Evolutionary conservation across 2,329 filamentous ascomycete genomes (phyloP), one percentile per base, ranked within the genome.

Genomic region (Nothopassalora personata): DNA sequence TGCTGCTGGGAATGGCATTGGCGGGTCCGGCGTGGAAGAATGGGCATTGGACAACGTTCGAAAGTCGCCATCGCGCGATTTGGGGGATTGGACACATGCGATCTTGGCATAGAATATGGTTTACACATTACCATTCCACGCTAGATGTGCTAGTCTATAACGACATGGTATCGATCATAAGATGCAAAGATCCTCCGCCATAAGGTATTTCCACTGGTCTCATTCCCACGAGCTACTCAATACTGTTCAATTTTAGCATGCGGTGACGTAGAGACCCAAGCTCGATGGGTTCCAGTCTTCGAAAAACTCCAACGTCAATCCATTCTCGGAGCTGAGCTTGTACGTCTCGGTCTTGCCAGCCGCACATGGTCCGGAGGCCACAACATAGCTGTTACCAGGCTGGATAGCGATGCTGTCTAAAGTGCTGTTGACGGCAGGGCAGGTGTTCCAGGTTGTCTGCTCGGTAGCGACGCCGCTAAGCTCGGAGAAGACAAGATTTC

Each of bases 401-500:
- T 66, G 36, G 48, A 60, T 58, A 52, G 58, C 50, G 27, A 64
- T 55, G 15, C 49, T 57, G 46, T 62, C 46, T 13, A 64, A 51
- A 23, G 53, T 62, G 43, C 36, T 52, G 9, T 58, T 56, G 39
- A 47, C 54, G 9, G 54, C 36, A 31, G 65, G 61, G 30, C 49
- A 28, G 50, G 59, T 69, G 57, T 61, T 54, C 55, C 64, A 71
- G 43, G 63, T 70, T 2, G 85, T 87, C 45, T 68, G 66, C 57
- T 72, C 57, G 43, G 60, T 79, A 8, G 81, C 84, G 36, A 76
- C 69, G 1, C 67, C 68, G 53, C 72, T 71, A 34, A 88, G 77
- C 66, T 74, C 70, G 23, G 58, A 47, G 54, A 70, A 65, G 15
- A 62, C 53, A 18, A 69, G 43, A 6, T 57, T 52, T 15, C 67